Conservation (phyloP, 306 rosid genomes). For the Castanea mollissima region DNA sequence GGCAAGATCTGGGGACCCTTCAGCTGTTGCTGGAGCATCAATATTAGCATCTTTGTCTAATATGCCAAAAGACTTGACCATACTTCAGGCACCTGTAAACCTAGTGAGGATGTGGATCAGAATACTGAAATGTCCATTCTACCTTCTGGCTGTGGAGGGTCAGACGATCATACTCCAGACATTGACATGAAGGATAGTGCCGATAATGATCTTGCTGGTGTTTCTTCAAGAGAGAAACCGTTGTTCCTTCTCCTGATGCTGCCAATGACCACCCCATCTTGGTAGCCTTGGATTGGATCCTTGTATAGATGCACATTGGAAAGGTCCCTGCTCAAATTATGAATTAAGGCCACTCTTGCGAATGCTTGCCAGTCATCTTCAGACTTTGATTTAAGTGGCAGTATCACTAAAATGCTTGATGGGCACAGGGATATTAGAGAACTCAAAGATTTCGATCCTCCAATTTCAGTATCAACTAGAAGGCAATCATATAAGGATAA, state of each 20-base stretch:
- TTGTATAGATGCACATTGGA: slow-evolving; percentile 38
- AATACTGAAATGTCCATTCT: slow-evolving; percentile 45
- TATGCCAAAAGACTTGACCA: slow-evolving; percentile 58
- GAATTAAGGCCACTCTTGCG: slow-evolving; percentile 58
- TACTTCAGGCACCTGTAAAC: slow-evolving; percentile 60
- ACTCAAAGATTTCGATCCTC: slow-evolving; percentile 60
- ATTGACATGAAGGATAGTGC: slow-evolving; percentile 53
- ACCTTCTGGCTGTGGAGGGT: slow-evolving; percentile 46
- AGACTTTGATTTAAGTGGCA: slow-evolving; percentile 57
- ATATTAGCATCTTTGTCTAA: slow-evolving; percentile 83
- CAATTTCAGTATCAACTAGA: slow-evolving; percentile 51
- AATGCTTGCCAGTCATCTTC: slow-evolving; percentile 61
- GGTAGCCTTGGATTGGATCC: slow-evolving; percentile 48
- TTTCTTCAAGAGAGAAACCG: slow-evolving; percentile 45
- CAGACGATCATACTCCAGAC: slow-evolving; percentile 46
- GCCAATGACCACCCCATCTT: slow-evolving; percentile 52
- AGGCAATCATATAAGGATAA: slow-evolving; percentile 73
- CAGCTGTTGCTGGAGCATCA: slow-evolving; percentile 90
- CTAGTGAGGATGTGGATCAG: slow-evolving; percentile 51
- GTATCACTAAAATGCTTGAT: slow-evolving; percentile 64
- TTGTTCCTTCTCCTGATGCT: slow-evolving; percentile 42
- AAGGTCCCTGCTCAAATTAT: slow-evolving; percentile 46
- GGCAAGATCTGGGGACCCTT: slow-evolving; percentile 79
- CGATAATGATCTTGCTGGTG: slow-evolving; percentile 43
- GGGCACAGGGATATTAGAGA: slow-evolving; percentile 65